Percentiles rank a stretch among this genome's conserved stretches.
phyloP scores from a whole-genome alignment of 768 basidiomycete genomes.

The Kwoniella heveanensis region DNA sequence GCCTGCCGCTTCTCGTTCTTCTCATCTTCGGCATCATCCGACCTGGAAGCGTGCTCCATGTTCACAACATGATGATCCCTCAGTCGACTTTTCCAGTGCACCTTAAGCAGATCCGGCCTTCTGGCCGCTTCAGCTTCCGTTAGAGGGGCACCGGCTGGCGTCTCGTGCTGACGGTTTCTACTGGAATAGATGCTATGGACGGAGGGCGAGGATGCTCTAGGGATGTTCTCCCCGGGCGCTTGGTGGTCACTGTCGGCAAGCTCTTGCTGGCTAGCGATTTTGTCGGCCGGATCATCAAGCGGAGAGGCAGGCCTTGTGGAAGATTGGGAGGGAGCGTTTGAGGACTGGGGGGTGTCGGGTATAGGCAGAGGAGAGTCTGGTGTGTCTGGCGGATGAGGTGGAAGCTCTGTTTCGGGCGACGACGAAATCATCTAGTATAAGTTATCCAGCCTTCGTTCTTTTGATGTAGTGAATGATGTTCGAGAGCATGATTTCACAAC shows the following conservation, averaged over 20 bases:
- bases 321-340: not conserved
- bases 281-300: constrained; percentile 19
- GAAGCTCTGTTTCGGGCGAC: not conserved
- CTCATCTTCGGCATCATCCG: not conserved
- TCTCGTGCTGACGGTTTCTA: not conserved
- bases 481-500: no score
- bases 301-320: not conserved
- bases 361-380: constrained; percentile 1
- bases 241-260: not conserved
- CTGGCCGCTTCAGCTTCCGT: constrained; percentile 4
- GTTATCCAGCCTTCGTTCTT: no score
- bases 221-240: not conserved
- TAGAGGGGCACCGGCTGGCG: not conserved
- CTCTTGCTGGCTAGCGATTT: constrained; percentile 19
- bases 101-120: constrained; percentile 15
- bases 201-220: not conserved
- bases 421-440: no score
- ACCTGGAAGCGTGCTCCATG: constrained; percentile 7
- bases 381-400: not conserved
- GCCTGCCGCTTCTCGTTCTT: not conserved
- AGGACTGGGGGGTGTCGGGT: constrained; percentile 6
- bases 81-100: constrained; percentile 23
- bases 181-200: not conserved
- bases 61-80: constrained; percentile 20
- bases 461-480: no score